phyloP scores from a whole-genome alignment of 495 filamentous ascomycete species.

The Talaromyces stipitatus region DNA sequence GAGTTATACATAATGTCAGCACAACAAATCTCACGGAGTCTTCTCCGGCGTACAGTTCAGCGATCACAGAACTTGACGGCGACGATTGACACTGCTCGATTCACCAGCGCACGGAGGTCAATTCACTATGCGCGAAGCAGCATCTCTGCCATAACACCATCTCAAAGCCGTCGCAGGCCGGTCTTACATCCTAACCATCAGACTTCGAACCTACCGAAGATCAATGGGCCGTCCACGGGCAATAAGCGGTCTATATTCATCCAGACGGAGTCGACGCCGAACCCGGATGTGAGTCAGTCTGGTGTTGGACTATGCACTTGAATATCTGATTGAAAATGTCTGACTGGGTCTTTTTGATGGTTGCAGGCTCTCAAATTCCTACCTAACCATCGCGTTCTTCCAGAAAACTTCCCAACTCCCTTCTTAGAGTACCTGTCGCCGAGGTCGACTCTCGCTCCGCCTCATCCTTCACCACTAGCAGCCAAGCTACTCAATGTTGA shows the following conservation, averaged over 20 bases:
- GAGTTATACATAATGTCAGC: conserved; percentile 21
- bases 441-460: conserved; percentile 77
- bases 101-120: conserved; percentile 22
- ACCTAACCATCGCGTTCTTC: conserved; percentile 76
- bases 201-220: conserved; percentile 20
- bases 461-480: conserved; percentile 88
- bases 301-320: neutral
- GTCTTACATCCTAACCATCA: conserved; percentile 41
- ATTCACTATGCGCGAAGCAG: conserved; percentile 29
- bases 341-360: neutral
- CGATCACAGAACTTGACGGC: conserved; percentile 16
- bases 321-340: neutral
- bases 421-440: conserved; percentile 90
- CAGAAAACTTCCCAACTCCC: conserved; percentile 58
- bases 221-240: conserved; percentile 26
- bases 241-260: conserved; percentile 84
- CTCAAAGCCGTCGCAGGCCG: conserved; percentile 38
- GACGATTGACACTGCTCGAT: conserved; percentile 18
- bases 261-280: conserved; percentile 90
- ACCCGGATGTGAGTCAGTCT: conserved; percentile 59
- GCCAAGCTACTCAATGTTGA: conserved; percentile 84
- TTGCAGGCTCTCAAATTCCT: conserved; percentile 79
- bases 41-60: conserved; percentile 28
- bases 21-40: conserved; percentile 24
- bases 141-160: conserved; percentile 42